phyloP scores from a whole-genome alignment of 192 early-diverging fungal species.

The Neocallimastix lanati region DNA sequence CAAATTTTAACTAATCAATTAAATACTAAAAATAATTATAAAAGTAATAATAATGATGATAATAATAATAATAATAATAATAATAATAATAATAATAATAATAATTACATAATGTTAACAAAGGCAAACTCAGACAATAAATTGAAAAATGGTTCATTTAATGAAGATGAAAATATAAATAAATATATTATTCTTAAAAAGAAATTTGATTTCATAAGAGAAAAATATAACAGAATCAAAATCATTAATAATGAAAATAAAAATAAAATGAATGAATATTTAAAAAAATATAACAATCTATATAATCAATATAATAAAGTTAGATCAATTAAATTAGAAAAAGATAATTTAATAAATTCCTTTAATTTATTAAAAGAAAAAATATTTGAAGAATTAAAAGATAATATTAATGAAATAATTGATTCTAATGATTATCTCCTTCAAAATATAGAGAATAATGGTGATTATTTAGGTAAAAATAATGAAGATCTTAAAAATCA shows the following conservation, averaged over 20 bases:
- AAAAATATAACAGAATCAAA: not conserved
- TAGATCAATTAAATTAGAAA: not conserved
- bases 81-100: too few relatives aligned
- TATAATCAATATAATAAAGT: not conserved
- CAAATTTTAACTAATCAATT: not conserved
- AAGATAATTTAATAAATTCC: not conserved
- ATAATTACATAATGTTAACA: too few relatives aligned
- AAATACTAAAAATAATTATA: not conserved
- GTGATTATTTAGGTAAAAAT: not conserved
- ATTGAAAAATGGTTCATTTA: not conserved
- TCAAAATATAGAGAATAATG: not conserved
- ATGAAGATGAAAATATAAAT: not conserved
- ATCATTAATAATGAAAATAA: not conserved
- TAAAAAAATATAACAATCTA: not conserved
- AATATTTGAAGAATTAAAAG: not conserved
- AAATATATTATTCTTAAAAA: not conserved
- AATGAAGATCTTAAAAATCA: not conserved
- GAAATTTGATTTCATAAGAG: not conserved
- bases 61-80: too few relatives aligned
- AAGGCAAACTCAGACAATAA: too few relatives aligned
- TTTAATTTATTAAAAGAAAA: not conserved
- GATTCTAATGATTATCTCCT: not conserved
- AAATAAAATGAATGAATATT: not conserved
- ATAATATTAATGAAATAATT: not conserved
- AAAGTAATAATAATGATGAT: too few relatives aligned